These are phyloP conservation scores for Agrocybe praecox DNA, from an alignment of 768 basidiomycete species.

Conservation along the genomic window DNA sequence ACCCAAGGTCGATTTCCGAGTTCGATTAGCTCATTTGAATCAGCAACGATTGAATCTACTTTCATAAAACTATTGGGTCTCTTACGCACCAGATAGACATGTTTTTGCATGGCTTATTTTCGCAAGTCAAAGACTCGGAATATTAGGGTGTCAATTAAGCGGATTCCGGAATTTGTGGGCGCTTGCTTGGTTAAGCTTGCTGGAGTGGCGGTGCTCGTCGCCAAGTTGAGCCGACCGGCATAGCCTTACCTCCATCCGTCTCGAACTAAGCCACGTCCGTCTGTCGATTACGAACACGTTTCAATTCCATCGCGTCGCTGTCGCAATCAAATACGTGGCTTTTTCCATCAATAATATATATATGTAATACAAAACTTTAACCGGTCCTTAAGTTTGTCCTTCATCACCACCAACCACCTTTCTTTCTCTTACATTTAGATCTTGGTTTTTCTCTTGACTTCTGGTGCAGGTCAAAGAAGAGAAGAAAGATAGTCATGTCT, in stretches of 20 bases:
- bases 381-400: background rate
- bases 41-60: too few relatives aligned
- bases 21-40: too few relatives aligned
- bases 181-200: constrained; percentile 79
- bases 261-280: background rate
- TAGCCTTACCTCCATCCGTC: background rate
- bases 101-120: too few relatives aligned
- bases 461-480: constrained; percentile 10
- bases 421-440: constrained; percentile 12
- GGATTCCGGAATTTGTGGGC: constrained; percentile 43
- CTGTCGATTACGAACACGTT: background rate
- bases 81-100: too few relatives aligned
- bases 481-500: constrained; percentile 59
- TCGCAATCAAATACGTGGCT: background rate
- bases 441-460: constrained; percentile 8
- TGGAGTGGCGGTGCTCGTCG: background rate
- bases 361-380: background rate
- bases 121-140: too few relatives aligned
- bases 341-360: background rate
- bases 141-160: background rate
- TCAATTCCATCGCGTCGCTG: background rate
- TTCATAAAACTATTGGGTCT: too few relatives aligned
- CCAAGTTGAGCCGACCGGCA: background rate
- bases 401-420: background rate
- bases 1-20: too few relatives aligned